Conservation (phyloP, 192 early-diverging fungal species). For the Pilaira anomala region DNA sequence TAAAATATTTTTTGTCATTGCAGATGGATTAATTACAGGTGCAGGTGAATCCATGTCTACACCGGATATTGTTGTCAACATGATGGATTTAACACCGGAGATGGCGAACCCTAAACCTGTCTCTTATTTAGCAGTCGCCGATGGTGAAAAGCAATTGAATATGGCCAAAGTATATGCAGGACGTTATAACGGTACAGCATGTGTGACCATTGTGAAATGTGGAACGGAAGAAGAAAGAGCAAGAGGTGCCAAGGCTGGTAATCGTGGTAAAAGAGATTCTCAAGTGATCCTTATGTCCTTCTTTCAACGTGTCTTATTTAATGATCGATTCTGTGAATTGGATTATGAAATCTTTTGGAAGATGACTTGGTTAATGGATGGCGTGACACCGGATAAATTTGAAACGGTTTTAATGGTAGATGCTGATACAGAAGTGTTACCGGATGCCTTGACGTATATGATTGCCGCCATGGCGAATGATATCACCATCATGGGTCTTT, state of each 20-base stretch:
- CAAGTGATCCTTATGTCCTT: slow-evolving; percentile 96
- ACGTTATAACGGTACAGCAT: slow-evolving; percentile 64
- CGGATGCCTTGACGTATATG: slow-evolving; percentile 79
- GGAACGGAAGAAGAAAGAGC: slow-evolving; percentile 63
- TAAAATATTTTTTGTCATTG: slow-evolving; percentile 85
- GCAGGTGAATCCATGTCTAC: slow-evolving; percentile 70
- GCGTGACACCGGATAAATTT: slow-evolving; percentile 84
- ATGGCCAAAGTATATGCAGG: slow-evolving; percentile 80
- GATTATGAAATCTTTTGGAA: slow-evolving; percentile 92
- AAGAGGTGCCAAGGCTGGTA: slow-evolving; percentile 72
- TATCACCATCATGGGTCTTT: slow-evolving; percentile 89
- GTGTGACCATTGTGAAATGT: slow-evolving; percentile 70
- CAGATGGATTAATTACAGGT: slow-evolving; percentile 89
- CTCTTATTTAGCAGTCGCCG: slow-evolving; percentile 75
- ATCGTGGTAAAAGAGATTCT: slow-evolving; percentile 95
- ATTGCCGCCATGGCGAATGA: slow-evolving; percentile 93
- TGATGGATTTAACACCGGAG: slow-evolving; percentile 66
- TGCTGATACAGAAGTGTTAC: slow-evolving; percentile 83
- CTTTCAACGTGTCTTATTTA: slow-evolving; percentile 72
- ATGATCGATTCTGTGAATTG: slow-evolving; percentile 84
- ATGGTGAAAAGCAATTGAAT: slow-evolving; percentile 77
- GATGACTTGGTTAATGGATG: slow-evolving; percentile 68
- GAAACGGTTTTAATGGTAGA: slow-evolving; percentile 79
- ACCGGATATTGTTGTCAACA: slow-evolving; percentile 73
- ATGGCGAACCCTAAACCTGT: slow-evolving; percentile 67